Conservation (phyloP, 2,329 filamentous ascomycete genomes). For the Colletotrichum orbiculare region DNA sequence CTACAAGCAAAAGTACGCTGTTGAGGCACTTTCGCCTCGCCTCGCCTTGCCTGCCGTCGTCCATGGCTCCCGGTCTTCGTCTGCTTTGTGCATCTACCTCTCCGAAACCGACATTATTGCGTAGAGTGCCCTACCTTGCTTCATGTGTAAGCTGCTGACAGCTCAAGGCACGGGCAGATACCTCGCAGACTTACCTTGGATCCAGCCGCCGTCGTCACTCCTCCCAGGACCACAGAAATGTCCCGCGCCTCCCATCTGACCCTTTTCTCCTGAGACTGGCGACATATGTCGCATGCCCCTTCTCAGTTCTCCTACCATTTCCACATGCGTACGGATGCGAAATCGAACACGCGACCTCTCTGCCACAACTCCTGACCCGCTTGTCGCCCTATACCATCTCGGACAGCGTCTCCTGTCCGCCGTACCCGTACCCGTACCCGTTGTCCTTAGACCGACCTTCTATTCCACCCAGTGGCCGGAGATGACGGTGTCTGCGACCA, state of each 20-base stretch:
- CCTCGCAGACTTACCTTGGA: no score
- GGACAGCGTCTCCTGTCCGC: background rate
- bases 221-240: no score
- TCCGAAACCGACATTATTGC: no score
- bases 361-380: background rate
- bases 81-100: constrained; percentile 6
- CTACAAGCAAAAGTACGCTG: background rate
- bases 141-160: background rate
- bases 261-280: background rate
- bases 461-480: constrained; percentile 1
- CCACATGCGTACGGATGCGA: constrained; percentile 16
- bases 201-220: no score
- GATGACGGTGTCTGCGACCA: constrained; percentile 28
- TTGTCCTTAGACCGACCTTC: background rate
- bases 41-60: no score
- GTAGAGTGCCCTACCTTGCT: no score
- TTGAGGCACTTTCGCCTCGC: no score
- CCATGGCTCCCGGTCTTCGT: constrained; percentile 24
- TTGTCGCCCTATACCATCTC: background rate
- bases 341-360: constrained; percentile 14
- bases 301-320: constrained; percentile 1
- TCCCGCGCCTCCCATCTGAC: background rate
- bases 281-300: constrained; percentile 21
- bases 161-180: no score
- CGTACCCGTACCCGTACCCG: background rate